Percentiles rank a stretch among this genome's conserved stretches.
These are phyloP conservation scores for Citropsis articulata DNA, from an alignment of 345 rosid species.

Conservation along the genomic window DNA sequence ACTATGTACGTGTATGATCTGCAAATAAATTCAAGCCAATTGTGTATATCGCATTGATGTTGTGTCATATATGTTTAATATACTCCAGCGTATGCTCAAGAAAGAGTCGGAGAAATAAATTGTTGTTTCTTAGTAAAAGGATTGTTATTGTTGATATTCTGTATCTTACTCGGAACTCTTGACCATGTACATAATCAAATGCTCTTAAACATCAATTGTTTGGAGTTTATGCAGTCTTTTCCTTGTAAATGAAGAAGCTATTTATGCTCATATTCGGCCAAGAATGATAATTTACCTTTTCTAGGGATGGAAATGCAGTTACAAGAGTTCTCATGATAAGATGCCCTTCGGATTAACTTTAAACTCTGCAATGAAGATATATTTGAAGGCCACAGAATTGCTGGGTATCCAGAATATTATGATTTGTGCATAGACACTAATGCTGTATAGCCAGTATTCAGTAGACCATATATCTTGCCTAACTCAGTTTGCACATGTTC, in stretches of 20 bases:
- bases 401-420: not conserved
- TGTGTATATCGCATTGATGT: not conserved
- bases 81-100: conserved; percentile 6
- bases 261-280: not conserved
- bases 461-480: not conserved
- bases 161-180: not conserved
- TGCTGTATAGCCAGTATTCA: not conserved
- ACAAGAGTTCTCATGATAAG: not conserved
- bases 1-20: conserved; percentile 2
- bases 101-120: conserved; percentile 9
- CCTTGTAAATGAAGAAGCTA: not conserved
- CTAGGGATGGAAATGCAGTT: not conserved
- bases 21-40: conserved; percentile 1
- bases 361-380: not conserved
- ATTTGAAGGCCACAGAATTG: not conserved
- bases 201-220: not conserved
- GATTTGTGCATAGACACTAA: not conserved
- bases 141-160: not conserved
- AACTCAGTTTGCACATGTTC: not conserved
- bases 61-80: not conserved
- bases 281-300: not conserved
- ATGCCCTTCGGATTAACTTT: not conserved
- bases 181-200: not conserved
- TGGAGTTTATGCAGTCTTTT: not conserved
- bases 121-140: not conserved